Conservation (phyloP, 2,329 filamentous ascomycete species). For the Fusarium verticillioides region DNA sequence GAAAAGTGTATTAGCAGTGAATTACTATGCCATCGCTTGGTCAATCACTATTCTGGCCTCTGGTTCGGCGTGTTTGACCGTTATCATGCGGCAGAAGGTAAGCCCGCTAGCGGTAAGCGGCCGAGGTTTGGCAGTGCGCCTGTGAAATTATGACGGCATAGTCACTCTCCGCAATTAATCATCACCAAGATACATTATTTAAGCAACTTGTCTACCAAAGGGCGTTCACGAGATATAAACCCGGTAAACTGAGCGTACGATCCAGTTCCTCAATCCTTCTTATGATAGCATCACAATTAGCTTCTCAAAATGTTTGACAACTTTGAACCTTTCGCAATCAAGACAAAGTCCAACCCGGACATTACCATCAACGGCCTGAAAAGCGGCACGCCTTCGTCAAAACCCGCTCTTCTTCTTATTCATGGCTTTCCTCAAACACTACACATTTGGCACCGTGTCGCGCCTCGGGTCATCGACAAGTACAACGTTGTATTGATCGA, state of each 20-base stretch:
- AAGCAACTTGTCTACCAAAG: conserved; percentile 16
- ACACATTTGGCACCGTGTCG: conserved; percentile 63
- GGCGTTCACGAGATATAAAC: conserved; percentile 6
- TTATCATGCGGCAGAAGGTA: neutral
- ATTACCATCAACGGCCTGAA: conserved; percentile 58
- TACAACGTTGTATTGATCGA: conserved; percentile 60
- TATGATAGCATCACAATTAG: rapidly evolving
- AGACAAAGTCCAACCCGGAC: conserved; percentile 48
- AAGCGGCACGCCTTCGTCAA: conserved; percentile 46
- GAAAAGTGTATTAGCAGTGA: rapidly evolving
- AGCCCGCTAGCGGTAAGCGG: neutral
- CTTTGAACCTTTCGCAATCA: conserved; percentile 53
- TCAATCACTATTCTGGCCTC: neutral
- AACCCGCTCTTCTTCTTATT: conserved; percentile 58
- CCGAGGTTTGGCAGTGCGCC: neutral
- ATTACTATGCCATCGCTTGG: rapidly evolving
- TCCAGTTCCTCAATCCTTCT: rapidly evolving
- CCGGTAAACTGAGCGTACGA: rapidly evolving
- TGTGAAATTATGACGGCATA: conserved; percentile 11
- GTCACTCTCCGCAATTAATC: conserved; percentile 6
- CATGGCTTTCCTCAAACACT: conserved; percentile 65
- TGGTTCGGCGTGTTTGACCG: neutral
- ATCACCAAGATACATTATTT: neutral
- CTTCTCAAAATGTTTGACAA: conserved; percentile 52
- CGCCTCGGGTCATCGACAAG: conserved; percentile 50